A percentile compares a stretch with the other conserved stretches of the same genome.
Evolutionary conservation across 768 basidiomycete genomes (phyloP).

Genomic region (Lactifluus subvellereus): DNA sequence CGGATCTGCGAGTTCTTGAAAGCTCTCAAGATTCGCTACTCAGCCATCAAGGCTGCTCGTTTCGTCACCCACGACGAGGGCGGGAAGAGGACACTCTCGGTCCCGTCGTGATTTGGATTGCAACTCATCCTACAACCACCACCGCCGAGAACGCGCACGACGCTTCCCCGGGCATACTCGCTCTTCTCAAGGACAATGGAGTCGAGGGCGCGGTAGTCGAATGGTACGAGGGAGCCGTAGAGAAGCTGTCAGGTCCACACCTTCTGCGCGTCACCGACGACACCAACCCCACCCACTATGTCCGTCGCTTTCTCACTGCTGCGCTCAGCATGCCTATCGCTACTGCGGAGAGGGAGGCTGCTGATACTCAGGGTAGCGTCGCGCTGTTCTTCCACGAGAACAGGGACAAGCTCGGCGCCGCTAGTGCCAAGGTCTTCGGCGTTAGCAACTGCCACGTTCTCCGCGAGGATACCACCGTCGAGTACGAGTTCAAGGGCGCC

Average conservation of each 20-base stretch:
- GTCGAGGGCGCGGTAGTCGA: neutral
- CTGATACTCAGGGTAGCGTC: neutral
- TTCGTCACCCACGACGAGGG: slow-evolving; percentile 9
- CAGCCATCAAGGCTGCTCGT: neutral
- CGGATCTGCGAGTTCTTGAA: neutral
- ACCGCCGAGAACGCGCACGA: slow-evolving; percentile 23
- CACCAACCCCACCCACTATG: neutral
- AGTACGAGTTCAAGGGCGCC: slow-evolving; percentile 4
- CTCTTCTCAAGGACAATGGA: neutral
- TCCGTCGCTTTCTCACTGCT: neutral
- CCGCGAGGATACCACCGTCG: slow-evolving; percentile 26
- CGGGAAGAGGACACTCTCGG: slow-evolving; percentile 20
- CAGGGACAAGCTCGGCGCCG: slow-evolving; percentile 23
- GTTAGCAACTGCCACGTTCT: slow-evolving; percentile 32
- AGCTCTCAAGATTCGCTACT: neutral
- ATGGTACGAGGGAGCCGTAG: neutral
- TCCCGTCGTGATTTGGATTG: slow-evolving; percentile 28
- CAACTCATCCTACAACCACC: slow-evolving; percentile 23
- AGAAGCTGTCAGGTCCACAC: neutral
- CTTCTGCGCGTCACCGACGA: neutral
- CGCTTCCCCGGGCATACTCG: slow-evolving; percentile 23
- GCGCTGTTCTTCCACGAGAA: neutral
- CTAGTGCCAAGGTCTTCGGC: slow-evolving; percentile 28
- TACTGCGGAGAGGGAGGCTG: neutral
- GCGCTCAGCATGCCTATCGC: neutral